Evolutionary conservation across 768 basidiomycete species (phyloP).

Genomic region (Termitomyces sp.): DNA sequence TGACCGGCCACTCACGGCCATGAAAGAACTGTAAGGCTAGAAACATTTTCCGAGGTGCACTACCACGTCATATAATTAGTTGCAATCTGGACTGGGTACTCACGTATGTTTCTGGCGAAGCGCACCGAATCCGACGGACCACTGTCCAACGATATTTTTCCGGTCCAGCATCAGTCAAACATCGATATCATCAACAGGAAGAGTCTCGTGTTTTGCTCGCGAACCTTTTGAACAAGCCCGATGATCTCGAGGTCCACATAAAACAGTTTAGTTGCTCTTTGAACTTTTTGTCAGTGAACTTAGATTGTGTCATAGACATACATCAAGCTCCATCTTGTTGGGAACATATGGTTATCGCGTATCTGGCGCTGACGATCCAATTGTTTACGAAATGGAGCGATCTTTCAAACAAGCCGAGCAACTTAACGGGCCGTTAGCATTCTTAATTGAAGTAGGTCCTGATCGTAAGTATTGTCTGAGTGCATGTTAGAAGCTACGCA

Average conservation of each 20-base stretch:
- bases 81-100: constrained; percentile 11
- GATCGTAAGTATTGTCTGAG: neutral
- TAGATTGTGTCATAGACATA: neutral
- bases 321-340: constrained; percentile 8
- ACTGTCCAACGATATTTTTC: constrained; percentile 6
- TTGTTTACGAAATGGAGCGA: constrained; percentile 10
- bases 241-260: constrained; percentile 4
- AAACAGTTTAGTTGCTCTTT: neutral
- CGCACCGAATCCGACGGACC: constrained; percentile 4
- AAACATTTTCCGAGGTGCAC: neutral
- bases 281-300: neutral
- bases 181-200: constrained; percentile 10
- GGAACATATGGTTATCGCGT: constrained; percentile 9
- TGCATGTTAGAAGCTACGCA: neutral
- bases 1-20: constrained; percentile 18
- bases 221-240: neutral
- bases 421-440: constrained; percentile 5
- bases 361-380: constrained; percentile 6
- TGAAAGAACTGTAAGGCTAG: constrained; percentile 16
- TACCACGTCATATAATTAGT: neutral
- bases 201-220: constrained; percentile 5
- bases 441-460: constrained; percentile 4
- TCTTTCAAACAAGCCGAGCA: constrained; percentile 5
- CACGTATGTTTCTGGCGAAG: constrained; percentile 7
- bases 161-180: constrained; percentile 7